phyloP scores from a whole-genome alignment of 768 basidiomycete species.

The Mycena indigotica region DNA sequence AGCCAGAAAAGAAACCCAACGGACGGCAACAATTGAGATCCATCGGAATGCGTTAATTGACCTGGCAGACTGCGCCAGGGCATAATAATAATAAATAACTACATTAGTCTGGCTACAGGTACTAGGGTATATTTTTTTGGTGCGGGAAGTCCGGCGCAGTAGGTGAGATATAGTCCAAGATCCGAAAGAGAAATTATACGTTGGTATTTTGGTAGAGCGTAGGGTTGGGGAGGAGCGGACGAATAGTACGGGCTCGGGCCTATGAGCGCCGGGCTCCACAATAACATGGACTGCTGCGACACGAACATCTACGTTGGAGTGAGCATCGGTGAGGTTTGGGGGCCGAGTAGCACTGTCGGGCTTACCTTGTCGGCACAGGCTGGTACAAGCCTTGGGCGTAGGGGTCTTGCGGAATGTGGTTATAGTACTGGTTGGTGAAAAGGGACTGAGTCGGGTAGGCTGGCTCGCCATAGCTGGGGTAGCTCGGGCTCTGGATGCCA shows the following conservation, averaged over 20 bases:
- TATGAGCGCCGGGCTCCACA: not conserved
- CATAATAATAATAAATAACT: not conserved
- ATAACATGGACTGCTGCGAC: not conserved
- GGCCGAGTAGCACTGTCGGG: not conserved
- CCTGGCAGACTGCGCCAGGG: not conserved
- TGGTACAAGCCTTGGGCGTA: not conserved
- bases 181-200: no score
- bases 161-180: no score
- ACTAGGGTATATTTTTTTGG: not conserved
- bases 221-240: not conserved
- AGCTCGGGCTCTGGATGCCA: not conserved
- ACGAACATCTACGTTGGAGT: not conserved
- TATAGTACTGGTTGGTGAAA: not conserved
- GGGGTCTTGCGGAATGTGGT: not conserved
- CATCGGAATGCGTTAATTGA: not conserved
- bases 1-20: conserved; percentile 7
- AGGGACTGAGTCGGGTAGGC: not conserved
- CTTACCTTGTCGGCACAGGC: not conserved
- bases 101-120: not conserved
- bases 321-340: not conserved
- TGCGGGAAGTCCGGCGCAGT: conserved; percentile 1
- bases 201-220: not conserved
- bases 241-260: not conserved
- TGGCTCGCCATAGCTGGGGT: not conserved
- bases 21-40: no score